These are phyloP conservation scores for Candida methanosorbosa DNA, from an alignment of 805 yeast species.

Conservation along the genomic window DNA sequence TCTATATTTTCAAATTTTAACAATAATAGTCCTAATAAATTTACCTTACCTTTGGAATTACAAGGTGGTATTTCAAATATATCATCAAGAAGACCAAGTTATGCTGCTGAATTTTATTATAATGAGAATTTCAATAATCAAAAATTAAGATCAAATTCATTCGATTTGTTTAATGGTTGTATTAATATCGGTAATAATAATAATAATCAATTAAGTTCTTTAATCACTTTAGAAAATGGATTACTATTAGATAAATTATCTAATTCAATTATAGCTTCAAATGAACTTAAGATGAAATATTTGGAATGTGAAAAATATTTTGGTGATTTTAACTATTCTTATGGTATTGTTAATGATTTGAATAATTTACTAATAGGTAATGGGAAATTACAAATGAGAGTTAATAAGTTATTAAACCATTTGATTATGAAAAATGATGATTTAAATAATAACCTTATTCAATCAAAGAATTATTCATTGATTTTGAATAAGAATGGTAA, in stretches of 20 bases:
- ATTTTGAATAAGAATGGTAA: conserved; percentile 31
- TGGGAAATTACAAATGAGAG: conserved; percentile 12
- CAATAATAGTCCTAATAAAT: conserved; percentile 13
- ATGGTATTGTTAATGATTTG: conserved; percentile 28
- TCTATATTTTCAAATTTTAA: too few species aligned
- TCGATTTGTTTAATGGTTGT: background rate
- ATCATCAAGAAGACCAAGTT: conserved; percentile 64
- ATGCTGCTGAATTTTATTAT: conserved; percentile 50
- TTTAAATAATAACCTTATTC: conserved; percentile 22
- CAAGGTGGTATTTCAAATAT: conserved; percentile 60
- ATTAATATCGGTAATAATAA: too few species aligned
- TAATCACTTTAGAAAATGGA: conserved; percentile 43
- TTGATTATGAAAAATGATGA: conserved; percentile 37
- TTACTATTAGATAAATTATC: conserved; percentile 44
- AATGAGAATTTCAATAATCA: background rate
- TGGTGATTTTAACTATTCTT: conserved; percentile 32
- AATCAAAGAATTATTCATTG: conserved; percentile 26
- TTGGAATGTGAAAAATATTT: conserved; percentile 46
- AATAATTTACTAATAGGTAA: conserved; percentile 13
- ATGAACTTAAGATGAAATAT: conserved; percentile 43
- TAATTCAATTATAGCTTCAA: conserved; percentile 45
- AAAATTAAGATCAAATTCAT: conserved; percentile 8
- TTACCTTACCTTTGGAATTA: conserved; percentile 46
- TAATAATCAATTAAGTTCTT: background rate
- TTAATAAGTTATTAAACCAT: conserved; percentile 26